These are phyloP conservation scores for Lodderomyces parapsilosis DNA, from an alignment of 1,139 yeast species.

Conservation along the genomic window DNA sequence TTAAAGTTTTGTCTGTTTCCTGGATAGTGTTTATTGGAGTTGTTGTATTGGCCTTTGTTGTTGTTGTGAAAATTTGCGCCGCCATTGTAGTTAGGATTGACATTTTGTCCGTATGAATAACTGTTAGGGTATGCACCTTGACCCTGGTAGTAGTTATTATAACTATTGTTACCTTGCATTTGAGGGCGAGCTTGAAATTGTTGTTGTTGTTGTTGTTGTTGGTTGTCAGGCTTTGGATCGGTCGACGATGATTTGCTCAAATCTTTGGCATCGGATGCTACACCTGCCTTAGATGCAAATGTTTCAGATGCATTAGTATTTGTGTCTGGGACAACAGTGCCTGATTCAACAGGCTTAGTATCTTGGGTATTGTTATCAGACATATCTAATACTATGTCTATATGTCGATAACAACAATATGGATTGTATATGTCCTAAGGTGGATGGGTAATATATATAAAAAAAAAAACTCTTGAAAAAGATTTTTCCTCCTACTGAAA, in stretches of 20 bases:
- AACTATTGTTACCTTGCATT: not conserved
- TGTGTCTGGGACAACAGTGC: not conserved
- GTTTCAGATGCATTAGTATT: not conserved
- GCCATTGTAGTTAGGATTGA: not conserved
- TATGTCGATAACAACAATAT: not conserved
- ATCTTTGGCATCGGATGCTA: slow-evolving; percentile 2
- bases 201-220: not conserved
- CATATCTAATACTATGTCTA: slow-evolving; percentile 1
- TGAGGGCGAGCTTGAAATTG: not conserved
- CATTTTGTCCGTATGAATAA: not conserved
- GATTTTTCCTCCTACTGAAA: not conserved
- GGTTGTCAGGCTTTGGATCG: not conserved
- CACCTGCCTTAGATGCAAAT: not conserved
- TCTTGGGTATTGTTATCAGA: not conserved
- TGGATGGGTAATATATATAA: not conserved
- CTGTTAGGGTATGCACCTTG: not conserved
- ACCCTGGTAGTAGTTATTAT: not conserved
- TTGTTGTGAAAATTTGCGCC: slow-evolving; percentile 3
- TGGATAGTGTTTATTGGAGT: slow-evolving; percentile 2
- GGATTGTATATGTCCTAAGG: not conserved
- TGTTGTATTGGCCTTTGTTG: slow-evolving; percentile 2
- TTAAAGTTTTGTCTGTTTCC: slow-evolving; percentile 4
- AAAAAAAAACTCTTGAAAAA: too few species aligned
- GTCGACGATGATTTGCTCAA: not conserved
- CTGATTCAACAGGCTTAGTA: not conserved